Conservation (phyloP, 352 stramenopile genomes). For the Thraustotheca clavata region DNA sequence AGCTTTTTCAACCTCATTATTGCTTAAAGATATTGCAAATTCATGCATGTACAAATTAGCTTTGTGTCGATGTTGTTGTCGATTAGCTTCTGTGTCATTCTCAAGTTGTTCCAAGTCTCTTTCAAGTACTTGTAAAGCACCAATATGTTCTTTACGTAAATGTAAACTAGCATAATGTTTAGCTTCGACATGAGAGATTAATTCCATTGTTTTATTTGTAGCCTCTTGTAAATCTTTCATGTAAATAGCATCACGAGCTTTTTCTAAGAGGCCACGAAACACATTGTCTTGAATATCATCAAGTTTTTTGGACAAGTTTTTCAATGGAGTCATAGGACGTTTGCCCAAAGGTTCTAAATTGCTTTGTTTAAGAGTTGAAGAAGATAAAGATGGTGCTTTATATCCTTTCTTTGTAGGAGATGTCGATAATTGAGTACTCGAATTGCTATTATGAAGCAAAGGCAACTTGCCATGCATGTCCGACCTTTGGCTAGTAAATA, state of each 20-base stretch:
- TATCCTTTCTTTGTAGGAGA: not conserved
- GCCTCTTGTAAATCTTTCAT: not conserved
- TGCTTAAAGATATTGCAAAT: not conserved
- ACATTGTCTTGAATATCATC: constrained; percentile 3
- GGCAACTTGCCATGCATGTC: not conserved
- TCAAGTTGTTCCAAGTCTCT: not conserved
- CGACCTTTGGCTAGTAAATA: not conserved
- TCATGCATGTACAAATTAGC: constrained; percentile 5
- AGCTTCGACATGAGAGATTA: constrained; percentile 3
- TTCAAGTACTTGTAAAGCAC: constrained; percentile 1
- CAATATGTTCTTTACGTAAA: constrained; percentile 8
- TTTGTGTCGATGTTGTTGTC: not conserved
- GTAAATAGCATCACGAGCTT: not conserved
- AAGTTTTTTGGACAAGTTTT: constrained; percentile 13
- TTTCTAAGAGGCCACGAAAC: not conserved
- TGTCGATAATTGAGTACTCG: not conserved
- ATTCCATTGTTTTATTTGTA: not conserved
- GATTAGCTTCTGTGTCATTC: not conserved
- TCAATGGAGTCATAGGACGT: not conserved
- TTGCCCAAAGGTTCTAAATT: too few relatives aligned
- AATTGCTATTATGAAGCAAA: too few relatives aligned
- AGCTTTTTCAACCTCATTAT: not conserved
- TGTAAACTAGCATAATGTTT: not conserved
- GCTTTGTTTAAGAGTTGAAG: too few relatives aligned
- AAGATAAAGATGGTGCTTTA: too few relatives aligned